Base-by-base conservation (phyloP, 495 filamentous ascomycete species). In the Hypoxylon perforatum region DNA sequence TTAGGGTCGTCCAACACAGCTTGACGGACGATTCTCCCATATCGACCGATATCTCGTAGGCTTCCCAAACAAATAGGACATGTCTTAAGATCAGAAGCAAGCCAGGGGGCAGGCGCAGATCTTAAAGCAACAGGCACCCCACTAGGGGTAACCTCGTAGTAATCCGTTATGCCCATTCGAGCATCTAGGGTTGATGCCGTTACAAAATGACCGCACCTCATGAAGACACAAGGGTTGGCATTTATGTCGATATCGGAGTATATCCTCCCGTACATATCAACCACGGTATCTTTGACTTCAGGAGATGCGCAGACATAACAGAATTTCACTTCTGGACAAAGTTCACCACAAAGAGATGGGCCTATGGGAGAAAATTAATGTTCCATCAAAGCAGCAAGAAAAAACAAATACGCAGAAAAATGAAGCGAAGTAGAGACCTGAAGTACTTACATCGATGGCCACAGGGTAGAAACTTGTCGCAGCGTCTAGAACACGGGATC, bases 321-420 rank as follows among this genome's bases (percentile, higher is more conserved):
- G 46, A 79, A 86, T n/a, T 70, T 63, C 1, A 45, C 47, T 4
- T 71, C 22, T 7, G 90, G 90, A 63, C 90, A 94, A 0, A 51
- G 49, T 63, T 93, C 90, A 1, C 90, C 89, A 59, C 89, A 92
- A 10, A 91, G 66, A 0, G 84, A 87, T 1, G 91, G 91, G 67
- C 87, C 89, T 75, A 30, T 1, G 41, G 11, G 19, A 1, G 2
- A 41, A 7, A 14, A 28, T 55, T 49, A 62, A 50, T 15, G 17
- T 41, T 17, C 1, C 4, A 41, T 41, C 30, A 35, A 4, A 5
- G 30, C 11, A n/a, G n/a, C n/a, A n/a, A n/a, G n/a, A n/a, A n/a
- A n/a, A n/a, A n/a, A n/a, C n/a, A n/a, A n/a, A n/a, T n/a, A n/a
- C n/a, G n/a, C n/a, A n/a, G n/a, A n/a, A n/a, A n/a, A n/a, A n/a